phyloP scores from a whole-genome alignment of 352 stramenopile species.

The Globisporangium recalcitrans region DNA sequence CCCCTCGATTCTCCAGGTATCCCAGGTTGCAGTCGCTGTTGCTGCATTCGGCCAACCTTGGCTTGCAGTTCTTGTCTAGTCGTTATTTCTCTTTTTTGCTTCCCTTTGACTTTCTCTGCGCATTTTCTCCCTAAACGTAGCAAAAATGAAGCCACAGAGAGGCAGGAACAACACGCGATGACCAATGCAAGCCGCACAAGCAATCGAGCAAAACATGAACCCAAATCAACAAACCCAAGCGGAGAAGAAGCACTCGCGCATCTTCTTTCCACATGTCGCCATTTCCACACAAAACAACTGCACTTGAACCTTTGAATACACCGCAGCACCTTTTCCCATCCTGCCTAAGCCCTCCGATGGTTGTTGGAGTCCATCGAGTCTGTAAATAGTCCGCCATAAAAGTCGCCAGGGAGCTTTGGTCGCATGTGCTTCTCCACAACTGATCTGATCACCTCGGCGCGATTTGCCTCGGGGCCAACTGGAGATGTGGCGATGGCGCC shows the following conservation, averaged over 20 bases:
- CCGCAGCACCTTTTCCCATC: background rate
- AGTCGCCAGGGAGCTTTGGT: constrained; percentile 78
- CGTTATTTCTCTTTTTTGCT: background rate
- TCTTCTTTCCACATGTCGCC: background rate
- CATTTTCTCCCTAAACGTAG: constrained; percentile 10
- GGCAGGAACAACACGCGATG: background rate
- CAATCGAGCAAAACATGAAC: background rate
- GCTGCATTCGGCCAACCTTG: background rate
- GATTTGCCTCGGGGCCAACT: constrained; percentile 63
- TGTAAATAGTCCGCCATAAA: constrained; percentile 78
- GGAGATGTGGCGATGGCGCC: constrained; percentile 56
- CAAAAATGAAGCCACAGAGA: background rate
- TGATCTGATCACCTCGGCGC: constrained; percentile 60
- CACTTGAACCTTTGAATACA: background rate
- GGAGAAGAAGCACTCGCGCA: background rate
- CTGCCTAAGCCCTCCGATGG: background rate
- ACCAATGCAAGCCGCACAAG: background rate
- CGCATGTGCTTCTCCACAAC: constrained; percentile 80
- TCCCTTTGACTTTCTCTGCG: background rate
- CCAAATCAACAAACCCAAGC: background rate
- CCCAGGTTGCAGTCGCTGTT: background rate
- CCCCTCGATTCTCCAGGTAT: background rate
- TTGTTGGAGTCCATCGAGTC: constrained; percentile 30
- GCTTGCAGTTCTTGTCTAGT: background rate
- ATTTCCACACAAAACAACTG: constrained; percentile 6